phyloP scores from a whole-genome alignment of 495 filamentous ascomycete species.

The Xylaria nigripes region DNA sequence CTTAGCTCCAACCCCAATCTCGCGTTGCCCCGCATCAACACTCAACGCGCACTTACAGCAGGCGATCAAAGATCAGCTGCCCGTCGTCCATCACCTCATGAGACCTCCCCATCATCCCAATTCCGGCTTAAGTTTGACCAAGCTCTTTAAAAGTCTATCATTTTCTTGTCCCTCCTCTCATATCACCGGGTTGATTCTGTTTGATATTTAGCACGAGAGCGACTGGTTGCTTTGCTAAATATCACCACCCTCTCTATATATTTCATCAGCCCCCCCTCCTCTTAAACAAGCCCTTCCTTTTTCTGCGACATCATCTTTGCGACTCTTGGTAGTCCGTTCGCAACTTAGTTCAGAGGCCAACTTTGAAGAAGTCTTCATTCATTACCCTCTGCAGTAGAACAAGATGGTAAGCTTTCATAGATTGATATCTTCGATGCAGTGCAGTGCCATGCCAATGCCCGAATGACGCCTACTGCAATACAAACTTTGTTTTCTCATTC shows the following conservation, averaged over 20 bases:
- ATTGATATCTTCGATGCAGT: not conserved
- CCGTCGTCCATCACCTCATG: not conserved
- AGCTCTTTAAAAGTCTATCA: not conserved
- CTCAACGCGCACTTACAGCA: not conserved
- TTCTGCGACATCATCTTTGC: not conserved
- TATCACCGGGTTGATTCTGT: not conserved
- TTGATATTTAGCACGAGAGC: not conserved
- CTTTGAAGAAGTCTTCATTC: not conserved
- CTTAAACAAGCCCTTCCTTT: not conserved
- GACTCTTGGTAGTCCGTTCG: not conserved
- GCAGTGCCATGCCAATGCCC: not conserved
- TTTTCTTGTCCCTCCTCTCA: not conserved
- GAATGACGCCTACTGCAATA: too few relatives aligned
- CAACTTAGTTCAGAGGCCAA: not conserved
- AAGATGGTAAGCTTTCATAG: slow-evolving; percentile 1
- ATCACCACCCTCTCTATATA: not conserved
- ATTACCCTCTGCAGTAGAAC: not conserved
- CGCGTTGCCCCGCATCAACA: slow-evolving; percentile 8
- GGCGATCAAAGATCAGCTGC: not conserved
- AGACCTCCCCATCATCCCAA: not conserved
- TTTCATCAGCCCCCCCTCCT: not conserved
- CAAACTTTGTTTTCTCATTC: not conserved
- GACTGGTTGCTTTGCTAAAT: not conserved
- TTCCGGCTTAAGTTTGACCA: not conserved
- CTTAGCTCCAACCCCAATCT: too few relatives aligned